Percentiles rank a stretch among this genome's conserved stretches.
Conservation (phyloP, 2,329 filamentous ascomycete genomes). For the Mariannaea elegans region DNA sequence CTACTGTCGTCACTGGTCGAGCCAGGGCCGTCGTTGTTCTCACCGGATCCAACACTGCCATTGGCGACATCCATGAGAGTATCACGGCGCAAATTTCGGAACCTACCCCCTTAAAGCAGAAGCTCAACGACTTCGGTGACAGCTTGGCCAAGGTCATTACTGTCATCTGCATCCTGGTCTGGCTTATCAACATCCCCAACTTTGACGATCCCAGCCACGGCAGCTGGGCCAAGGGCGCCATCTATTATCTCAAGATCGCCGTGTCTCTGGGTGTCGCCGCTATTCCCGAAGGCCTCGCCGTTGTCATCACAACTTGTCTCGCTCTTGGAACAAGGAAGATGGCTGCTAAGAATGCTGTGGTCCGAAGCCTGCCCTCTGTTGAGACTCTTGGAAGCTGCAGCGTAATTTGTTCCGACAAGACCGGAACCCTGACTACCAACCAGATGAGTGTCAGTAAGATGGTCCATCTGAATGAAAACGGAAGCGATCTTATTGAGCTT, state of each 20-base stretch:
- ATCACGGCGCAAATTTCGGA: conserved; percentile 98
- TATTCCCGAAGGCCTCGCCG: conserved; percentile 95
- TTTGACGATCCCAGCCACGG: conserved; percentile 96
- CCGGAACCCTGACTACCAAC: conserved; percentile 96
- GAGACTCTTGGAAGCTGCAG: conserved; percentile 99
- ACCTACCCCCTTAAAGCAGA: conserved; percentile 96
- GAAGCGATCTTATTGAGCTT: conserved; percentile 81
- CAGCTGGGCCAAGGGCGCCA: conserved; percentile 94
- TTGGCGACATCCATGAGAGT: conserved; percentile 98
- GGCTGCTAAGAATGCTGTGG: conserved; percentile 98
- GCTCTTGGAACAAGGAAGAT: conserved; percentile 97
- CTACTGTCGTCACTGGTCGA: conserved; percentile 93
- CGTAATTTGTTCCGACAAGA: conserved; percentile 99
- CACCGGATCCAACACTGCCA: conserved; percentile 90
- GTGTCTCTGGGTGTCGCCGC: conserved; percentile 97
- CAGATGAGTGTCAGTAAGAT: conserved; percentile 99
- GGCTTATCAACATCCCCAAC: conserved; percentile 98
- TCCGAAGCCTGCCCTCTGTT: conserved; percentile 93
- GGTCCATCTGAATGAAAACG: conserved; percentile 80
- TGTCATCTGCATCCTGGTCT: conserved; percentile 93
- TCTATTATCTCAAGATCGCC: conserved; percentile 99
- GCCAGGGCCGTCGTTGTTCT: conserved; percentile 90
- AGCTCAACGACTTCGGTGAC: conserved; percentile 98
- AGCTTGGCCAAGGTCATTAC: conserved; percentile 97
- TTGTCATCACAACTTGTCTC: conserved; percentile 98